phyloP scores from a whole-genome alignment of 208 protist species.

The Sergeia podlipaevii region DNA sequence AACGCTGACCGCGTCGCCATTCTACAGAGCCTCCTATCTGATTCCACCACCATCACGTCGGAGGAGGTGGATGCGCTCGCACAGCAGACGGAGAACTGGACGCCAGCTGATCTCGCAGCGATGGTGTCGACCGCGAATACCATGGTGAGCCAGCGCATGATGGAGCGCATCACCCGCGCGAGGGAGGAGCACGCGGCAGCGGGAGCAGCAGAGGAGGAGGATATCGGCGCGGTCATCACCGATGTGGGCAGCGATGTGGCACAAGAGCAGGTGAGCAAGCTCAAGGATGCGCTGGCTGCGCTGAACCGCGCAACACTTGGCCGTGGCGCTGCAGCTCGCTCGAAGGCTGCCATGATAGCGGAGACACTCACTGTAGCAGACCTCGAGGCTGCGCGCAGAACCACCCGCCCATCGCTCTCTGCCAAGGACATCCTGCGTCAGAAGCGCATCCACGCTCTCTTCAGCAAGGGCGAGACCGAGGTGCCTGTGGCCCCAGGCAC shows the following conservation, averaged over 20 bases:
- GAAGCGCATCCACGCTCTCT: constrained; percentile 65
- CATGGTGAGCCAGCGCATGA: constrained; percentile 65
- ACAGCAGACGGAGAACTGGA: constrained; percentile 66
- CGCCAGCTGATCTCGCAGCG: constrained; percentile 72
- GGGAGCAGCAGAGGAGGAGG: neutral
- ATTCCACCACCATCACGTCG: constrained; percentile 80
- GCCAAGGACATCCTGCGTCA: constrained; percentile 57
- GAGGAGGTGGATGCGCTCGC: constrained; percentile 49
- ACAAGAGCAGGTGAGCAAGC: constrained; percentile 63
- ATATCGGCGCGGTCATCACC: constrained; percentile 20
- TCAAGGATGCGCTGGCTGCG: constrained; percentile 25
- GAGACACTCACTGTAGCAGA: constrained; percentile 47
- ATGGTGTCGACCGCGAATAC: constrained; percentile 76
- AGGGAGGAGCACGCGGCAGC: constrained; percentile 11
- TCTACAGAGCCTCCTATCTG: constrained; percentile 95
- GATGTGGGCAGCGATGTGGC: constrained; percentile 45
- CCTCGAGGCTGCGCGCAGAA: constrained; percentile 37
- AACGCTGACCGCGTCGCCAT: constrained; percentile 90
- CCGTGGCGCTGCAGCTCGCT: neutral
- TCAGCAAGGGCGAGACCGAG: constrained; percentile 40
- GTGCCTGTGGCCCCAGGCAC: constrained; percentile 31
- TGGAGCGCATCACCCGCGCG: constrained; percentile 25
- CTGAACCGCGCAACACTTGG: neutral
- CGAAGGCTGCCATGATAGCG: constrained; percentile 6
- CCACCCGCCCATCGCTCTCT: constrained; percentile 58